Evolutionary conservation across 2,329 filamentous ascomycete genomes (phyloP).

Genomic region (Xylaria arbuscula): DNA sequence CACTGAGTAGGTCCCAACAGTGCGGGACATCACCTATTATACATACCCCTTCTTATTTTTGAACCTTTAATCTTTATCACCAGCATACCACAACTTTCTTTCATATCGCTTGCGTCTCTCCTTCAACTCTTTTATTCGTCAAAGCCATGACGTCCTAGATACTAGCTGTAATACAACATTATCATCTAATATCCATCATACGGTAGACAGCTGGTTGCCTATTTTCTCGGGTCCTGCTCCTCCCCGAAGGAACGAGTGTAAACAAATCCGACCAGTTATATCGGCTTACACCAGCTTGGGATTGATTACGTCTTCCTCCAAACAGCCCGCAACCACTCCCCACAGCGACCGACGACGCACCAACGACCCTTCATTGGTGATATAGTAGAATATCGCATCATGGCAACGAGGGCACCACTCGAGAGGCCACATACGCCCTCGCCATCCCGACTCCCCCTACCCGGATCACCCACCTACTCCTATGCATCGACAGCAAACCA

Average conservation of each 20-base stretch:
- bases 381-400: conserved; percentile 17
- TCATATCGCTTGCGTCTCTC: background rate
- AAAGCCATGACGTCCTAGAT: conserved; percentile 10
- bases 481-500: conserved; percentile 72
- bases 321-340: background rate
- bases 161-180: background rate
- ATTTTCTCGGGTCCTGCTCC: conserved; percentile 25
- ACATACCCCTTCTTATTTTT: background rate
- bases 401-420: conserved; percentile 44
- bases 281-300: conserved; percentile 4
- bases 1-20: conserved; percentile 16
- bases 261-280: conserved; percentile 35
- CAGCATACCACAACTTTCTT: conserved; percentile 3
- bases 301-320: conserved; percentile 21
- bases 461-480: conserved; percentile 71
- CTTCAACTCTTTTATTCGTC: background rate
- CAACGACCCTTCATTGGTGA: background rate
- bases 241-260: conserved; percentile 18
- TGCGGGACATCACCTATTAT: conserved; percentile 5
- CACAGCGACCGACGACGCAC: background rate
- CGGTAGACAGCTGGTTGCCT: background rate
- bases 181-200: conserved; percentile 6
- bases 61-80: conserved; percentile 7
- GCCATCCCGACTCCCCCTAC: conserved; percentile 69
- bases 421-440: conserved; percentile 59